These are phyloP conservation scores for Schizochytrium sp. DNA, from an alignment of 108 stramenopile genomes.

Conservation along the genomic window DNA sequence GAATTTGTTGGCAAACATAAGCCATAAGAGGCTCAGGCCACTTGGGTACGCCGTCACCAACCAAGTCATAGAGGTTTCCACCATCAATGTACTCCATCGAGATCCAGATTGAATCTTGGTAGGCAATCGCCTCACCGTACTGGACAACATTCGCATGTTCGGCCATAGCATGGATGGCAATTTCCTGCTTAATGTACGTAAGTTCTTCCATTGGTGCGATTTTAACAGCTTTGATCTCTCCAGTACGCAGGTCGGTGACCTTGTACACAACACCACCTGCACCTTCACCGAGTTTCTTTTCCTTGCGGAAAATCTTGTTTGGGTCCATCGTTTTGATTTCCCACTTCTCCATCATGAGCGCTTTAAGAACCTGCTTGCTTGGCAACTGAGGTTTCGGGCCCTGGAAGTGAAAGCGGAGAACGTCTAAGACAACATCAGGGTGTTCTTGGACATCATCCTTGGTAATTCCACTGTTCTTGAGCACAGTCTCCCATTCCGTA, in stretches of 20 bases:
- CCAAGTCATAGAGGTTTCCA: slow-evolving; percentile 68
- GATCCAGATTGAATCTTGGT: slow-evolving; percentile 32
- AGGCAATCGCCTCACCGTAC: slow-evolving; percentile 56
- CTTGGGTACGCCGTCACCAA: slow-evolving; percentile 71
- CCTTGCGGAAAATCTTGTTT: slow-evolving; percentile 71
- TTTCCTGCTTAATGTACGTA: slow-evolving; percentile 76
- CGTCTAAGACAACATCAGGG: slow-evolving; percentile 79
- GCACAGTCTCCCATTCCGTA: slow-evolving; percentile 70
- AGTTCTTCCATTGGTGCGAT: slow-evolving; percentile 76
- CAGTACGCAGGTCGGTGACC: slow-evolving; percentile 69
- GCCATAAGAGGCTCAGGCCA: slow-evolving; percentile 77
- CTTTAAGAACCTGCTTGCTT: slow-evolving; percentile 9
- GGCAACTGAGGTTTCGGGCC: slow-evolving; percentile 71
- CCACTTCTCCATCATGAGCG: slow-evolving; percentile 62
- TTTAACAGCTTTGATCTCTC: slow-evolving; percentile 75
- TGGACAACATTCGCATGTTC: slow-evolving; percentile 78
- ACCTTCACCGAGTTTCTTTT: slow-evolving; percentile 78
- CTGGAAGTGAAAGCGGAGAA: slow-evolving; percentile 78
- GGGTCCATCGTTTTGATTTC: slow-evolving; percentile 73
- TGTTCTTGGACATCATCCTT: slow-evolving; percentile 76
- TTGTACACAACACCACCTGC: slow-evolving; percentile 76
- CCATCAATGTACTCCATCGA: slow-evolving; percentile 72
- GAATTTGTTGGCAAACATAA: slow-evolving; percentile 76
- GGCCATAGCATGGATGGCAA: slow-evolving; percentile 78
- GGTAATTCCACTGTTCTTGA: slow-evolving; percentile 78